These are phyloP conservation scores for Myriosclerotinia duriaeana DNA, from an alignment of 2,329 filamentous ascomycete species.

Conservation along the genomic window DNA sequence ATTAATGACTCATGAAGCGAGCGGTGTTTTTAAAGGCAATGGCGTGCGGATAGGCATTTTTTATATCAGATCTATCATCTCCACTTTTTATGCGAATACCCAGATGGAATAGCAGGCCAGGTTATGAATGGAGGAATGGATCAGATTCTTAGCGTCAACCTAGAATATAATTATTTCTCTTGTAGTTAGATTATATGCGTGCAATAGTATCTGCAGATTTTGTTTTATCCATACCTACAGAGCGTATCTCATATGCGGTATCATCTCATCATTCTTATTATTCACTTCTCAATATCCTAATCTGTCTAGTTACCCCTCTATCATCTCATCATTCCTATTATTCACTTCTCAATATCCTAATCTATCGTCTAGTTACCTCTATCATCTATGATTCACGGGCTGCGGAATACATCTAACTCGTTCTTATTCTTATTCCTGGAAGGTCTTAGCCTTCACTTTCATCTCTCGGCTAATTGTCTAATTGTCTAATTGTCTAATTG, in stretches of 20 bases:
- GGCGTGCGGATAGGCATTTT: slow-evolving; percentile 13
- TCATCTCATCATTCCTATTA: not conserved
- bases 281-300: not conserved
- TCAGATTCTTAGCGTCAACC: not conserved
- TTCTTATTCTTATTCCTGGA: no score
- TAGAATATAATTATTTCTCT: not conserved
- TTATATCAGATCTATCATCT: slow-evolving; percentile 16
- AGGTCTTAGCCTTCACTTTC: no score
- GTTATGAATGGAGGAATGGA: not conserved
- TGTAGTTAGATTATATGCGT: not conserved
- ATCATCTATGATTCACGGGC: no score
- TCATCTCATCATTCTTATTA: not conserved
- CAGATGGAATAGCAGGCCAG: slow-evolving; percentile 5
- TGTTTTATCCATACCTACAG: not conserved
- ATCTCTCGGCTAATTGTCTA: no score
- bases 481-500: no score
- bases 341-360: not conserved
- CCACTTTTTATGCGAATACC: slow-evolving; percentile 20
- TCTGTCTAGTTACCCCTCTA: not conserved
- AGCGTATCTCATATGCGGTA: no score
- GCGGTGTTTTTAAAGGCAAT: slow-evolving; percentile 1
- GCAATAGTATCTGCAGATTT: not conserved
- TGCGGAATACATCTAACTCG: no score
- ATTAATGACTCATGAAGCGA: slow-evolving; percentile 10
- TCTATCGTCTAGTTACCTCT: not conserved